Conservation (phyloP, 2,329 filamentous ascomycete genomes). For the Cyphellophora attinorum region DNA sequence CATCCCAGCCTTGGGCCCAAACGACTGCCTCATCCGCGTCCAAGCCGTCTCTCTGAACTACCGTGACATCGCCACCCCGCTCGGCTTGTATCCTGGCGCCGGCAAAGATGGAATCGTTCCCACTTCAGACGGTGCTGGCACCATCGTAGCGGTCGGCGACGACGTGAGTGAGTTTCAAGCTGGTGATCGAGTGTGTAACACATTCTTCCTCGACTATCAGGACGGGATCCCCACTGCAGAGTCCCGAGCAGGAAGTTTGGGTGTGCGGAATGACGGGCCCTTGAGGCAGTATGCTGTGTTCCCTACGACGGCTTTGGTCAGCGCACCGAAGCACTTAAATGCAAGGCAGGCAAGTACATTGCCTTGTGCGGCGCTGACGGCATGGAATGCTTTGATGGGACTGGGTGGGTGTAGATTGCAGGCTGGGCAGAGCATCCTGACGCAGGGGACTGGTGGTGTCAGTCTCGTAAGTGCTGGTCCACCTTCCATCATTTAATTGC, state of each 20-base stretch:
- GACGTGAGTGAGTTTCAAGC: constrained; percentile 46
- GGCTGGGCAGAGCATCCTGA: constrained; percentile 47
- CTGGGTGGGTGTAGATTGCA: constrained; percentile 35
- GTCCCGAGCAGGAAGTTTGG: constrained; percentile 37
- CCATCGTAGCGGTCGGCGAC: constrained; percentile 42
- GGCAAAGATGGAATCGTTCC: constrained; percentile 31
- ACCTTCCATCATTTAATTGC: background rate
- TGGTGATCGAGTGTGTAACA: constrained; percentile 46
- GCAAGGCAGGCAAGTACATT: constrained; percentile 48
- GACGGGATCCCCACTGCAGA: background rate
- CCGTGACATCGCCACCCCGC: constrained; percentile 41
- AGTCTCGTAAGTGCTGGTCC: constrained; percentile 39
- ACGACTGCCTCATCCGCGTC: constrained; percentile 60
- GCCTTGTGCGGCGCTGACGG: constrained; percentile 52
- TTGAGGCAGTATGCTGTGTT: constrained; percentile 60
- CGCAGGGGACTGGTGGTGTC: constrained; percentile 53
- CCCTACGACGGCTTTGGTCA: constrained; percentile 58
- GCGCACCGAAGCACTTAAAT: constrained; percentile 47
- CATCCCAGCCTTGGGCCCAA: constrained; percentile 54
- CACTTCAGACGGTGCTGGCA: constrained; percentile 32
- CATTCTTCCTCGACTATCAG: constrained; percentile 14
- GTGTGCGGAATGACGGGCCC: constrained; percentile 58
- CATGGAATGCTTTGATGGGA: constrained; percentile 58
- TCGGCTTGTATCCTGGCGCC: constrained; percentile 40
- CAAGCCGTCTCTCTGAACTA: constrained; percentile 39